Conservation (phyloP, 768 basidiomycete genomes). For the Tephrocybe sp. region DNA sequence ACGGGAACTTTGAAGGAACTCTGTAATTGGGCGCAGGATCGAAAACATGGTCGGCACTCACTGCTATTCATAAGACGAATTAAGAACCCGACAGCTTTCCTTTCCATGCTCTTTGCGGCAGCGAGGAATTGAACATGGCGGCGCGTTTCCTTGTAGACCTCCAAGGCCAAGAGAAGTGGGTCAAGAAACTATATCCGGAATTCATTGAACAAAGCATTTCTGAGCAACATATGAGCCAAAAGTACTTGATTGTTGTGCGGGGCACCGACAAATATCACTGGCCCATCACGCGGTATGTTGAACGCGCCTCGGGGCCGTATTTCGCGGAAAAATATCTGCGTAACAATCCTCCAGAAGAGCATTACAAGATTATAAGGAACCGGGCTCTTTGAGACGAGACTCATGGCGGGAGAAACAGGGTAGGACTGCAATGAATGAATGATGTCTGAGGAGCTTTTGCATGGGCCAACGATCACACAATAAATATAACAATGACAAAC, state of each 20-base stretch:
- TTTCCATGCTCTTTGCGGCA: constrained; percentile 86
- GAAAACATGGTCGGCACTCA: constrained; percentile 34
- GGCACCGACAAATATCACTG: constrained; percentile 90
- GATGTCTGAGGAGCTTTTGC: background rate
- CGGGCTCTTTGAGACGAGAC: constrained; percentile 19
- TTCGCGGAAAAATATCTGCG: constrained; percentile 96
- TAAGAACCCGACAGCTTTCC: constrained; percentile 78
- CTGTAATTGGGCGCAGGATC: background rate
- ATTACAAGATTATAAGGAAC: constrained; percentile 71
- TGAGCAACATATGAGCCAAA: constrained; percentile 9
- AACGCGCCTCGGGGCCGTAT: constrained; percentile 92
- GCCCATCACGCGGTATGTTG: constrained; percentile 88
- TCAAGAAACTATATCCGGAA: constrained; percentile 76
- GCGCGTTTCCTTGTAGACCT: constrained; percentile 82
- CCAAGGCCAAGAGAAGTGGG: constrained; percentile 78
- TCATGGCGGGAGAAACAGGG: constrained; percentile 19
- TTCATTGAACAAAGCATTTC: constrained; percentile 11
- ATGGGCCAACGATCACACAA: constrained; percentile 1
- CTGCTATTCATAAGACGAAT: constrained; percentile 86
- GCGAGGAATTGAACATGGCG: constrained; percentile 84
- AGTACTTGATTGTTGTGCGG: constrained; percentile 89
- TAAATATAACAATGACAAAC: constrained; percentile 8
- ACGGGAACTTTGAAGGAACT: constrained; percentile 72
- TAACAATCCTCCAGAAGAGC: constrained; percentile 82
- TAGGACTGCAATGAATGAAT: background rate